Evolutionary conservation across 305 asterid genomes (phyloP).

Genomic region (Rubia peregrina): DNA sequence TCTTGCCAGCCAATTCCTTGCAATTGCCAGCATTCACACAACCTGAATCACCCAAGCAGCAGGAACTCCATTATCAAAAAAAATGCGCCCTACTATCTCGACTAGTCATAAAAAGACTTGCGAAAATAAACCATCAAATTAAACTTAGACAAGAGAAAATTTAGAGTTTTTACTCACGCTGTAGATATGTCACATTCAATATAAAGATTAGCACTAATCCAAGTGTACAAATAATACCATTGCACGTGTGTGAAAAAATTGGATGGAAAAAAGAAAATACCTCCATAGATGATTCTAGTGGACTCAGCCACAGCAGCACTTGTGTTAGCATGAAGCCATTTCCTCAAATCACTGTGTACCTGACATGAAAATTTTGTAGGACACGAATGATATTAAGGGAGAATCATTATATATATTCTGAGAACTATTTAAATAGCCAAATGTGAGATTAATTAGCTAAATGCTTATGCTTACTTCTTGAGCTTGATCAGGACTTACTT

Average conservation of each 20-base stretch:
- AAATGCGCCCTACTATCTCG: neutral
- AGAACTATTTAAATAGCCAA: neutral
- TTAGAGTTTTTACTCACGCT: neutral
- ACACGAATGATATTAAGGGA: neutral
- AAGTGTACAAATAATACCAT: neutral
- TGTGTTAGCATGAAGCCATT: constrained; percentile 68
- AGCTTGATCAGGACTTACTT: too few relatives aligned
- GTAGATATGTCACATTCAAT: neutral
- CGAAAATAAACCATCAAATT: neutral
- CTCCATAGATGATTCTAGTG: constrained; percentile 92
- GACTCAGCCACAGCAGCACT: constrained; percentile 67
- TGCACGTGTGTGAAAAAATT: neutral
- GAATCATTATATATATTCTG: neutral
- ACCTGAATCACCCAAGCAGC: constrained; percentile 32
- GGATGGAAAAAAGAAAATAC: constrained; percentile 28
- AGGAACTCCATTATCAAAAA: neutral
- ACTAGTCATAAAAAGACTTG: neutral
- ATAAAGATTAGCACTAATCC: neutral
- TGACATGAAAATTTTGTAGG: constrained; percentile 23
- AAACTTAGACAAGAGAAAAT: neutral
- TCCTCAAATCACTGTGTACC: constrained; percentile 90
- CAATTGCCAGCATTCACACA: constrained; percentile 81
- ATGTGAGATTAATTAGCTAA: too few relatives aligned
- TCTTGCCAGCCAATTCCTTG: constrained; percentile 70
- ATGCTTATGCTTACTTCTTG: too few relatives aligned